Base-by-base conservation (phyloP, 2,329 filamentous ascomycete species). In the Botryotinia globosa region DNA sequence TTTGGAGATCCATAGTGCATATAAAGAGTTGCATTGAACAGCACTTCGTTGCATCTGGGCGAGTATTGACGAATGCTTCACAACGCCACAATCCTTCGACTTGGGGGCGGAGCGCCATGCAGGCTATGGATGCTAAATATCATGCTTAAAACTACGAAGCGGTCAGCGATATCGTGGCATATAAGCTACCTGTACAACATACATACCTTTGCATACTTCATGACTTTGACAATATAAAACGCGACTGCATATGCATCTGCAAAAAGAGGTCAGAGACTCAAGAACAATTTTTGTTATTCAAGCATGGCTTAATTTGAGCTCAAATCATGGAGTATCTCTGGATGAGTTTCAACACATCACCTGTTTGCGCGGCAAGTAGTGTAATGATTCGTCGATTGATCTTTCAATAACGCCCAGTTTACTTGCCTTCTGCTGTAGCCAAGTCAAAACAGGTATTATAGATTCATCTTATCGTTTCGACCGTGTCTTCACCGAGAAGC, bases 81-180 rank as follows among this genome's bases (percentile, higher is more conserved):
- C 4, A 44, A 68, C 54, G 70, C 70, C 70, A 68, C 62, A 12
- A 72, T 72, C 51, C 70, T 68, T 72, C 51, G n/a, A 59, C 25
- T 5, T 58, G 62, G 62, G 48, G 61, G 69, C 61, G 34, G 48
- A 44, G 25, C n/a, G 16, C 18, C 56, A 12, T 71, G 25, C 37
- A 58, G 69, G 51, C 51, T 59, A 39, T 34, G 34, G 34, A 34
- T 48, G 62, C 29, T 45, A 4, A 29, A 48, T 45, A 25, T 29
- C 56, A 70, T 71, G 22, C 62, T 56, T 44, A 34, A 66, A 65
- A n/a, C 34, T 34, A 42, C 58, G 18, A 72, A 42, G 48, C 48
- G 37, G 61, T 67, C 69, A 66, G 29, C 22, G n/a, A 58, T 67
- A 39, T 67, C 22, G 51, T 42, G 39, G 34, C 48, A 68, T 39